Evolutionary conservation across 768 basidiomycete genomes (phyloP), one percentile per base, ranked within the genome.

Genomic region (Lentinula boryana): DNA sequence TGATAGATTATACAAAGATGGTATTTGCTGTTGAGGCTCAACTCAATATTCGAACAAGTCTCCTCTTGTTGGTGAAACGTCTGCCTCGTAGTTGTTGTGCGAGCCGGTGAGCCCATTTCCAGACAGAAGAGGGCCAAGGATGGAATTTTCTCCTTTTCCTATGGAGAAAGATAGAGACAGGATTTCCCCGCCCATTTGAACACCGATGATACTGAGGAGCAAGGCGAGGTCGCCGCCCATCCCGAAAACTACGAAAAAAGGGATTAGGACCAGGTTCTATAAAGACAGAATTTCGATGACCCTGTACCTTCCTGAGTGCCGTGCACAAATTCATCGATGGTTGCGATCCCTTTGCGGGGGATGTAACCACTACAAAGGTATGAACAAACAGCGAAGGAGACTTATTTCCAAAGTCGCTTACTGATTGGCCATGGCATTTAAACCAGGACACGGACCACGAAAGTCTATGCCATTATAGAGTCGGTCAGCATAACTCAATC

Each of bases 361-460:
- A 48, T 48, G 21, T 48, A 48, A 9, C 46, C 46, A 23, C 46
- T 48, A 12, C 21, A 16, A 38, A 18, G 21, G 46, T 6, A 23
- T 48, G 7, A 48, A n/a, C 8, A 21, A 10, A 21, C 16, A 16
- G n/a, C 16, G n/a, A 5, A 48, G 12, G 46, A 48, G 21, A n/a
- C 3, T 9, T 10, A 48, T 44, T 7, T 44, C 12, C 9, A 21
- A 23, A 9, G 3, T 23, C 6, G 12, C 46, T 48, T 9, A 48
- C 46, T 72, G 70, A 60, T 72, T 72, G n/a, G 71, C 71, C 31
- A 72, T 65, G 3, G 71, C 60, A 63, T 72, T 72, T 21, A 72
- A 54, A 1, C 68, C 71, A 2, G 70, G 70, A 51, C 71, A 72
- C 10, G 70, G 70, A 35, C 52, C 71, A 48, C 46, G 46, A 48